Base-by-base conservation (phyloP, 2,329 filamentous ascomycete genomes). In the Fusarium stilboides region DNA sequence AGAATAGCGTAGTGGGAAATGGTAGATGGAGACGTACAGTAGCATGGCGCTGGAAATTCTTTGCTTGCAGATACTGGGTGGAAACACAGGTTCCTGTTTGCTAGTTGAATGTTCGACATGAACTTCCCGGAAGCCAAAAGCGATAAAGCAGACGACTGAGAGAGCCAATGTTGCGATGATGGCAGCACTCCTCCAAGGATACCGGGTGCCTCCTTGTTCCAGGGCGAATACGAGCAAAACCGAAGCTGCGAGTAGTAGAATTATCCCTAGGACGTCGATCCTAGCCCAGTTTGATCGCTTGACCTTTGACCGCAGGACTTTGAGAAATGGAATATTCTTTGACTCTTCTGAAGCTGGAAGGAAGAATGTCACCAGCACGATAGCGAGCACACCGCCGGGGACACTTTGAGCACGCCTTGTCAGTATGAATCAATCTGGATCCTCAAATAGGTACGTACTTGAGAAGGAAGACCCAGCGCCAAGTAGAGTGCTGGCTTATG, bases 391-490 rank as follows among this genome's bases (percentile, higher is more conserved):
- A 5, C 57, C 57, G 2, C 57, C 54, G 15, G 57, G 57, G 8
- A 61, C 17, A n/a, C 57, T 59, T 12, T 1, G 6, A 6, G 28
- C 28, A 10, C 10, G 10, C 10, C 6, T 2, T 19, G 15, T 54
- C 17, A 36, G 33, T n/a, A 31, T 13, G 5, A 3, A 13, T 13
- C 28, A 31, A 10, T 12, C 6, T 31, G 10, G 13, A 13, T 31
- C 28, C 10, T 31, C 10, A 13, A 4, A 31, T 31, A 31, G 10
- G 12, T 31, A 5, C n/a, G 3, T 37, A 61, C 53, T 61, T 59
- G 14, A 59, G 54, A 15, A 61, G 57, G 20, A 61, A 61, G 4
- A 61, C 57, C 57, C 36, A 61, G 10, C 54, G 57, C 57, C 57
- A 61, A 3, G 53, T 61, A 2, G 54, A 59, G 14, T 59, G 57